Evolutionary conservation across 352 stramenopile genomes (phyloP).

Genomic region (Thraustochytrium striatum): DNA sequence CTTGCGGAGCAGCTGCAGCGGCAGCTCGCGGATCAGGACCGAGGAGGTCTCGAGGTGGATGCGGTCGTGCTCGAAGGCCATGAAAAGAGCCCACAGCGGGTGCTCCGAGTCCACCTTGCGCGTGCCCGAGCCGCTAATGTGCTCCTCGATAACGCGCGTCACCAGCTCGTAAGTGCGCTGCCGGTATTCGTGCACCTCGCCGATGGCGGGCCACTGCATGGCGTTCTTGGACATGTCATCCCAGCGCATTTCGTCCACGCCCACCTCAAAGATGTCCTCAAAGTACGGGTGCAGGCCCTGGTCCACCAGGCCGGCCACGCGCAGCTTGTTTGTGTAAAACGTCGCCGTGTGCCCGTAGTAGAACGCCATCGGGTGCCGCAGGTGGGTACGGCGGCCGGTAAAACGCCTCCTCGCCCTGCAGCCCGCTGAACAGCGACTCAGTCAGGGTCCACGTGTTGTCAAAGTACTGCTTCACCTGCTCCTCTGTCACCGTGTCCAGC

Average conservation of each 20-base stretch:
- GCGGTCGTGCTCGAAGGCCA: conserved; percentile 91
- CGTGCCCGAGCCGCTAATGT: conserved; percentile 58
- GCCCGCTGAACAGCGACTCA: conserved; percentile 81
- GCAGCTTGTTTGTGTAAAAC: conserved; percentile 95
- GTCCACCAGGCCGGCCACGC: conserved; percentile 77
- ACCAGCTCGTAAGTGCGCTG: conserved; percentile 81
- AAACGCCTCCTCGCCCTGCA: conserved; percentile 67
- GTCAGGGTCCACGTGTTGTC: conserved; percentile 91
- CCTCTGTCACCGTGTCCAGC: conserved; percentile 70
- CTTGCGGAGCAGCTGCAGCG: conserved; percentile 75
- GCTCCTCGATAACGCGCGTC: conserved; percentile 74
- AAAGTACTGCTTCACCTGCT: conserved; percentile 84
- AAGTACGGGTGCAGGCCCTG: conserved; percentile 84
- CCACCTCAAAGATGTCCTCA: conserved; percentile 91
- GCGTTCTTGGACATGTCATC: conserved; percentile 96
- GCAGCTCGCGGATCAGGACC: conserved; percentile 86
- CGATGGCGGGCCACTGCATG: conserved; percentile 82
- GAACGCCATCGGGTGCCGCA: conserved; percentile 94
- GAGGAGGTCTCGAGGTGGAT: conserved; percentile 96
- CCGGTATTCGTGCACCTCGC: conserved; percentile 83
- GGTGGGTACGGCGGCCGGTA: conserved; percentile 71
- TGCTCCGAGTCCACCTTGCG: neutral
- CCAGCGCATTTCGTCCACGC: conserved; percentile 97
- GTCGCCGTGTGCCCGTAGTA: conserved; percentile 94
- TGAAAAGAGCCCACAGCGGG: conserved; percentile 83